These are phyloP conservation scores for Xylariaceae sp. DNA, from an alignment of 2,329 filamentous ascomycete genomes.

Conservation along the genomic window DNA sequence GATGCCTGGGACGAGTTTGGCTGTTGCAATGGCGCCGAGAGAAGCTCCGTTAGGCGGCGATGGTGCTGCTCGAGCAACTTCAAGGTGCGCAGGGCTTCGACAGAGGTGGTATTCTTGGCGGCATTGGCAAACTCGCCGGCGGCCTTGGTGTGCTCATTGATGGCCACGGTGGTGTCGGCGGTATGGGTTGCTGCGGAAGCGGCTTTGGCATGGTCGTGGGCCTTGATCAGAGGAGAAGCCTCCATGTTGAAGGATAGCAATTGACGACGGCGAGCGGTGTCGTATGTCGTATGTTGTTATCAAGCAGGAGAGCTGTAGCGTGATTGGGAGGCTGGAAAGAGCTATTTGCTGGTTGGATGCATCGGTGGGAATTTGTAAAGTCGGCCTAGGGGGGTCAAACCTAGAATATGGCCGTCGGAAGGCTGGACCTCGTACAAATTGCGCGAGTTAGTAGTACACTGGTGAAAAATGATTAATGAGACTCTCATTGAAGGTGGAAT, in stretches of 20 bases:
- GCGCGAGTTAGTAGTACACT: too few species aligned
- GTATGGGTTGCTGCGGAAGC: constrained; percentile 75
- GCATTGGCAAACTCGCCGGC: constrained; percentile 86
- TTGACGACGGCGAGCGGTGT: neutral
- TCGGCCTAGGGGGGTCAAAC: too few species aligned
- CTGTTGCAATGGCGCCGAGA: constrained; percentile 65
- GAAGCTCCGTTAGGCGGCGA: constrained; percentile 74
- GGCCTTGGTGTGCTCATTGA: constrained; percentile 83
- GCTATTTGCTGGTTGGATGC: too few species aligned
- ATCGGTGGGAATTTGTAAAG: too few species aligned
- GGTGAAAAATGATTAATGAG: too few species aligned
- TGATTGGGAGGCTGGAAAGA: too few species aligned
- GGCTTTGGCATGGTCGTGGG: constrained; percentile 84
- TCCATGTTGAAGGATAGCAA: constrained; percentile 54
- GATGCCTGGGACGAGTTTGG: constrained; percentile 36
- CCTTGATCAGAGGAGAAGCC: constrained; percentile 65
- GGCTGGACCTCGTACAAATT: too few species aligned
- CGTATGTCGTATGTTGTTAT: too few species aligned
- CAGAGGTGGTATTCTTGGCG: constrained; percentile 64
- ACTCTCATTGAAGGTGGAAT: too few species aligned
- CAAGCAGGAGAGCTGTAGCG: too few species aligned
- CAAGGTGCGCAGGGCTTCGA: constrained; percentile 78
- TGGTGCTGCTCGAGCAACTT: constrained; percentile 87
- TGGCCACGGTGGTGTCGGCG: constrained; percentile 73
- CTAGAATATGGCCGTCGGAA: too few species aligned